phyloP scores from a whole-genome alignment of 371 early-diverging fungal genomes.

The Apophysomyces ossiformis region DNA sequence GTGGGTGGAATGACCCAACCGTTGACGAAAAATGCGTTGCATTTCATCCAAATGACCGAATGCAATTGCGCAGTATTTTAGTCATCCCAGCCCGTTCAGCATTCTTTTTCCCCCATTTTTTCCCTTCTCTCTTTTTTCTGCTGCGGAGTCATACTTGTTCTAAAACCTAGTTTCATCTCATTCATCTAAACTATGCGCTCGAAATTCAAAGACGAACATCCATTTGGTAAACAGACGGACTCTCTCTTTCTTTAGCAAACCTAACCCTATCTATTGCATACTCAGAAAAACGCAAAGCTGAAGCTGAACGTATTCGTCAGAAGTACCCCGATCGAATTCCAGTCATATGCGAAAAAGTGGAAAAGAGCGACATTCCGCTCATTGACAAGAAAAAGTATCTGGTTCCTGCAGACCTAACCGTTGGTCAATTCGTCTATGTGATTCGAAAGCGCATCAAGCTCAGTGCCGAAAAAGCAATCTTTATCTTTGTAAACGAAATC shows the following conservation, averaged over 20 bases:
- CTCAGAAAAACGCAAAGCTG: slow-evolving; percentile 93
- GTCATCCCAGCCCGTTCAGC: no score
- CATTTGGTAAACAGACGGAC: slow-evolving; percentile 71
- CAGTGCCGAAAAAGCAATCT: slow-evolving; percentile 96
- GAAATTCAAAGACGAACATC: slow-evolving; percentile 96
- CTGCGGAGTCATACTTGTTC: no score
- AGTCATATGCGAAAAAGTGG: slow-evolving; percentile 95
- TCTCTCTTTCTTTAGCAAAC: neutral
- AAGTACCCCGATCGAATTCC: slow-evolving; percentile 99
- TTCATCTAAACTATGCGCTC: slow-evolving; percentile 69
- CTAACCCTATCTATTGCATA: neutral
- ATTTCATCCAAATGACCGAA: no score
- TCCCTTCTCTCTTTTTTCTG: no score
- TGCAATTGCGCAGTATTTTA: no score
- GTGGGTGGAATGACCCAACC: no score
- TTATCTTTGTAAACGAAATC: slow-evolving; percentile 96
- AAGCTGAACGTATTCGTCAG: slow-evolving; percentile 94
- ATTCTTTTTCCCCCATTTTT: no score
- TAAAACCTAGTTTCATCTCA: no score
- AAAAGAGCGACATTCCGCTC: slow-evolving; percentile 92
- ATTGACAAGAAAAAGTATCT: slow-evolving; percentile 99
- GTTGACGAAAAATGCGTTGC: no score
- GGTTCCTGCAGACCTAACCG: slow-evolving; percentile 94
- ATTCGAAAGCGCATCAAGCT: slow-evolving; percentile 93
- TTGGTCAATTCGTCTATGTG: slow-evolving; percentile 98